Conservation (phyloP, 345 rosid genomes). For the Nephelium lappaceum region DNA sequence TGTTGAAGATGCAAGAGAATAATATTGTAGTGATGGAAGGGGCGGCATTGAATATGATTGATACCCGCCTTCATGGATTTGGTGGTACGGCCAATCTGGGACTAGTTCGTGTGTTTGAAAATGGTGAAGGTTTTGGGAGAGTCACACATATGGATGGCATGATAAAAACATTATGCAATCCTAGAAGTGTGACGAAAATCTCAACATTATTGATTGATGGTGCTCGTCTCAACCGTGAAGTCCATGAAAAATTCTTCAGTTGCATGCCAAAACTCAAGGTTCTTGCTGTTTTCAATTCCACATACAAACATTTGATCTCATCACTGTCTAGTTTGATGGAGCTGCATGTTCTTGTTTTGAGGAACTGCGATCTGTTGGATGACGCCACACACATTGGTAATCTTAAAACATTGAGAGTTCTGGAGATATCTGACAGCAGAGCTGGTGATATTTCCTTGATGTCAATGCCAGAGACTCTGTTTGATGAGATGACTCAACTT, state of each 20-base stretch:
- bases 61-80: constrained; percentile 35
- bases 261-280: constrained; percentile 32
- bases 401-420: constrained; percentile 38
- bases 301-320: constrained; percentile 22
- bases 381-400: constrained; percentile 17
- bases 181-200: constrained; percentile 20
- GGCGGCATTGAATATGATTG: constrained; percentile 26
- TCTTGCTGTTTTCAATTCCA: constrained; percentile 48
- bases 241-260: constrained; percentile 26
- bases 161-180: constrained; percentile 44
- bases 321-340: constrained; percentile 26
- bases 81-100: constrained; percentile 34
- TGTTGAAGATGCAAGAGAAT: constrained; percentile 50
- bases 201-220: constrained; percentile 53
- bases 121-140: constrained; percentile 34
- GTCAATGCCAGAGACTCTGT: constrained; percentile 31
- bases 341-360: constrained; percentile 50
- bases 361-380: constrained; percentile 45
- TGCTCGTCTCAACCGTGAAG: constrained; percentile 33
- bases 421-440: constrained; percentile 47
- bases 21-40: constrained; percentile 48
- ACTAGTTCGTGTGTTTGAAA: constrained; percentile 35
- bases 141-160: constrained; percentile 48
- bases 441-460: constrained; percentile 32
- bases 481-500: constrained; percentile 28